phyloP scores from a whole-genome alignment of 495 filamentous ascomycete genomes.

The Thozetella sp. region DNA sequence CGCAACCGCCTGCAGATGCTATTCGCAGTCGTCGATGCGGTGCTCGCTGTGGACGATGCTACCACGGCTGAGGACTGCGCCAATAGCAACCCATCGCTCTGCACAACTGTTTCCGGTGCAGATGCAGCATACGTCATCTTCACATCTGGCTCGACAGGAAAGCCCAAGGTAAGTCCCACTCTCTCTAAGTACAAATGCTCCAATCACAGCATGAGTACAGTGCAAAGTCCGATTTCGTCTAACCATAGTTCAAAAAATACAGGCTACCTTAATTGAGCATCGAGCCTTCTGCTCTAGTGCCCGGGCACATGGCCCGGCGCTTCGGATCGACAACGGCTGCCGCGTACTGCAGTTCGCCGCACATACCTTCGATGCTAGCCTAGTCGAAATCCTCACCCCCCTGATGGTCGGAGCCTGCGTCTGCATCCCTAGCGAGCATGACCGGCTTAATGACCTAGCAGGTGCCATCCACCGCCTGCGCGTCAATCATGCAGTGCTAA shows the following conservation, averaged over 20 bases:
- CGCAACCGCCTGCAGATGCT: constrained; percentile 3
- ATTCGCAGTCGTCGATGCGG: constrained; percentile 1
- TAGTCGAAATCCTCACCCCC: constrained; percentile 56
- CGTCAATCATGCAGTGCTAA: constrained; percentile 54
- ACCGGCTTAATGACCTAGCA: constrained; percentile 21
- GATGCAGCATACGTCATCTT: constrained; percentile 49
- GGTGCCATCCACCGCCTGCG: constrained; percentile 37
- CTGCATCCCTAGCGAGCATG: constrained; percentile 31
- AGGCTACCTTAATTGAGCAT: constrained; percentile 42
- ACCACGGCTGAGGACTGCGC: constrained; percentile 2
- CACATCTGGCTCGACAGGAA: constrained; percentile 57
- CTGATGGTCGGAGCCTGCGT: constrained; percentile 42
- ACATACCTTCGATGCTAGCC: constrained; percentile 60
- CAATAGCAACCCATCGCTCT: not conserved
- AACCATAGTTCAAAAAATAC: not conserved
- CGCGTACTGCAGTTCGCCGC: constrained; percentile 60
- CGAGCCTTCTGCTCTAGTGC: constrained; percentile 34
- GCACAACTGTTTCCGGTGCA: constrained; percentile 48
- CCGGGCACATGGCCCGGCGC: constrained; percentile 29
- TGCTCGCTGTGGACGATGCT: constrained; percentile 13
- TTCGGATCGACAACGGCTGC: constrained; percentile 35
- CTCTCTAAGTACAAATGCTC: not conserved
- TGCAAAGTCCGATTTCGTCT: not conserved
- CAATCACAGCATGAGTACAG: not conserved
- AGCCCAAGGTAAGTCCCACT: constrained; percentile 23